phyloP scores from a whole-genome alignment of 2,329 filamentous ascomycete genomes.

The Hypoxylon sp. region DNA sequence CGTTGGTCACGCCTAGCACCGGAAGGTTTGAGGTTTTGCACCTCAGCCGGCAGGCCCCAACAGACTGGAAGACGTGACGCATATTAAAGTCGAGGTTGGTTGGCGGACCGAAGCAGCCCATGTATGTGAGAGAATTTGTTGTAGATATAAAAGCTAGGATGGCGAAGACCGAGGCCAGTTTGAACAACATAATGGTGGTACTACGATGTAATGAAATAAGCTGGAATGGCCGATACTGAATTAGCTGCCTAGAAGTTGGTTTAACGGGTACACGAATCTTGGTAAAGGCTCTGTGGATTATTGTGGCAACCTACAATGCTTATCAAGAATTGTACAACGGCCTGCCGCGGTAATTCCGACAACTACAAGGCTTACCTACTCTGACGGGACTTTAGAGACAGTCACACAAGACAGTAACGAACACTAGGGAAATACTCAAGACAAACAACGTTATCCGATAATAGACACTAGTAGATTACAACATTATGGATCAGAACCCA shows the following conservation, averaged over 20 bases:
- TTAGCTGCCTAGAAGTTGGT: slow-evolving; percentile 12
- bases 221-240: background rate
- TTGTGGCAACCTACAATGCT: no score
- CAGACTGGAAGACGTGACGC: slow-evolving; percentile 27
- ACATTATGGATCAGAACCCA: slow-evolving; percentile 58
- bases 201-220: background rate
- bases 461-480: slow-evolving; percentile 62
- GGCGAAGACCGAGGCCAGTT: background rate
- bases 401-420: no score
- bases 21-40: slow-evolving; percentile 13
- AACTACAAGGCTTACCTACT: no score
- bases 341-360: no score
- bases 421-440: background rate
- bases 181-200: slow-evolving; percentile 20
- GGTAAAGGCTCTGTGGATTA: no score
- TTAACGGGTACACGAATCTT: no score
- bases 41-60: slow-evolving; percentile 19
- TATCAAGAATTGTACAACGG: no score
- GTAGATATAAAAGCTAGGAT: slow-evolving; percentile 5
- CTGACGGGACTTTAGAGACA: no score
- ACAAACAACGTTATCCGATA: slow-evolving; percentile 39
- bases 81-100: slow-evolving; percentile 13
- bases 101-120: slow-evolving; percentile 37
- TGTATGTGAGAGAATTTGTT: slow-evolving; percentile 14
- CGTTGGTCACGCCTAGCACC: slow-evolving; percentile 36